Percentiles rank a stretch among this genome's conserved stretches.
These are phyloP conservation scores for Galerina sulciceps DNA, from an alignment of 768 basidiomycete species.

Conservation along the genomic window DNA sequence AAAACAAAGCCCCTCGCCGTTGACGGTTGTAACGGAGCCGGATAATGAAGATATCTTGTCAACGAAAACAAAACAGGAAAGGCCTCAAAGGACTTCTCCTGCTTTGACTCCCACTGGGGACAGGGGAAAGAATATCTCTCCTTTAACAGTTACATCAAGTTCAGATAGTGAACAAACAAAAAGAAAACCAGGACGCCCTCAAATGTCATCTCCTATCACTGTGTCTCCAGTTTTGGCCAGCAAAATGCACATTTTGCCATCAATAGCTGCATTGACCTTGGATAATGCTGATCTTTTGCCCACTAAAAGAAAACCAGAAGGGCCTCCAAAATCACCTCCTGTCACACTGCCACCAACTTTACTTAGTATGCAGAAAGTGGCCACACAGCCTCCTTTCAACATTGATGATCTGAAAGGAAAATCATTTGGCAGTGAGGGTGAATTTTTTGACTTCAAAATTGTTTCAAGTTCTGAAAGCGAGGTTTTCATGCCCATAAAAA, in stretches of 20 bases:
- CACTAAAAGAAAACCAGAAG: not conserved
- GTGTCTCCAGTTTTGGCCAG: not conserved
- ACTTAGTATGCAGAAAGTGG: not conserved
- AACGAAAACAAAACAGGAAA: constrained; percentile 7
- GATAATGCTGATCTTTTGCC: not conserved
- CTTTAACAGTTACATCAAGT: not conserved
- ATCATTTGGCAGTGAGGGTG: constrained; percentile 28
- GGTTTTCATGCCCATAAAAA: not conserved
- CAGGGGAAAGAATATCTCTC: too few relatives aligned
- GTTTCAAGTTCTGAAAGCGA: constrained; percentile 20
- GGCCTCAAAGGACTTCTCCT: constrained; percentile 4
- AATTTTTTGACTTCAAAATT: constrained; percentile 30
- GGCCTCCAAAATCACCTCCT: too few relatives aligned
- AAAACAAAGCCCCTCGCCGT: not conserved
- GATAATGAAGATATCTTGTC: not conserved
- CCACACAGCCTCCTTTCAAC: not conserved
- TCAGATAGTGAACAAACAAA: constrained; percentile 1
- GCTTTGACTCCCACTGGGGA: not conserved
- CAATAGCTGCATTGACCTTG: too few relatives aligned
- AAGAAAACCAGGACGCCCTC: constrained; percentile 10
- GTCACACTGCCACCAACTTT: not conserved
- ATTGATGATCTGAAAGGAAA: not conserved
- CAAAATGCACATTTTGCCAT: too few relatives aligned
- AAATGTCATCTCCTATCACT: not conserved
- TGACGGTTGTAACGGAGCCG: not conserved